phyloP scores from a whole-genome alignment of 225 moss, liverwort and hornwort genomes.

The Ulota crispa region DNA sequence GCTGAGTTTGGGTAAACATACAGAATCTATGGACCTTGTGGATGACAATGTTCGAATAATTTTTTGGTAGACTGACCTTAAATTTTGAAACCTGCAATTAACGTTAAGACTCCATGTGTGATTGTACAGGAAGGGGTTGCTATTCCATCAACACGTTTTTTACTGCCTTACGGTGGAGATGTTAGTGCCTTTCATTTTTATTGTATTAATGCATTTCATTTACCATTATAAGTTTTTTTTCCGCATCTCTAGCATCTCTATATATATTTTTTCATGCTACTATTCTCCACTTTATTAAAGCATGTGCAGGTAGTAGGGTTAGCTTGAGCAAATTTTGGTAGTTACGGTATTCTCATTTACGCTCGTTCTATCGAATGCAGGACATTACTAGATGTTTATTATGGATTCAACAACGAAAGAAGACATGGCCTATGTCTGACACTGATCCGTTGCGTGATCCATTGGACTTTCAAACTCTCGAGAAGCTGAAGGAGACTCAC shows the following conservation, averaged over 20 bases:
- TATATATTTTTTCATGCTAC: neutral
- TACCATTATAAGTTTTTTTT: conserved; percentile 8
- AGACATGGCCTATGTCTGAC: conserved; percentile 76
- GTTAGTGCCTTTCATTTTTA: conserved; percentile 41
- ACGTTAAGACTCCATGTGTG: conserved; percentile 4
- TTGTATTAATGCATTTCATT: neutral
- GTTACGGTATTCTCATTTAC: conserved; percentile 15
- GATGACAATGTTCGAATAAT: neutral
- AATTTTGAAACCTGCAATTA: neutral
- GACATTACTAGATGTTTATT: conserved; percentile 93
- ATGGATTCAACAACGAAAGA: conserved; percentile 90
- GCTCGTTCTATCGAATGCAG: conserved; percentile 46
- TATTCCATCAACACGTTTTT: conserved; percentile 76
- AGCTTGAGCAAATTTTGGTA: neutral
- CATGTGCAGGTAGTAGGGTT: neutral
- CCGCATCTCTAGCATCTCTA: neutral
- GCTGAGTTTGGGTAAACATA: conserved; percentile 14
- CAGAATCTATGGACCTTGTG: conserved; percentile 8
- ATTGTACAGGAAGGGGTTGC: conserved; percentile 82
- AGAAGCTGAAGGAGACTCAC: conserved; percentile 76
- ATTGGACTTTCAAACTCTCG: conserved; percentile 75
- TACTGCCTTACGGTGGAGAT: conserved; percentile 96
- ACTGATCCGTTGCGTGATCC: conserved; percentile 81
- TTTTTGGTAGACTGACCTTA: neutral
- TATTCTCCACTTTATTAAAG: neutral